phyloP scores from a whole-genome alignment of 257 asterid genomes.

The Solanum gracilifrons region DNA sequence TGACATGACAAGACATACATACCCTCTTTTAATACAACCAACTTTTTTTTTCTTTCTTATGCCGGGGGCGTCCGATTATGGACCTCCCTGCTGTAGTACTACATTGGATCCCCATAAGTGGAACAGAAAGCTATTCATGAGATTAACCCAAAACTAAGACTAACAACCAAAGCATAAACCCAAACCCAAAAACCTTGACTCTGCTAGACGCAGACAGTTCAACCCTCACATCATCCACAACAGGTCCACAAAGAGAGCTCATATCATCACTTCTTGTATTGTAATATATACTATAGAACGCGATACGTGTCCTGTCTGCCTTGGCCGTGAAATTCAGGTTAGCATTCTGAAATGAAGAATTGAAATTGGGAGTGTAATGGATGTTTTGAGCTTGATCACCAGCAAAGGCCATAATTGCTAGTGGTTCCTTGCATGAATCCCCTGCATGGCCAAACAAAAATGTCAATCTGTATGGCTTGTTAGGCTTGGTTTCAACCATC shows the following conservation, averaged over 20 bases:
- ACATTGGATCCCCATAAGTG: slow-evolving; percentile 2
- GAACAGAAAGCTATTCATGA: neutral
- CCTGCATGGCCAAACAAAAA: slow-evolving; percentile 77
- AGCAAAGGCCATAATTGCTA: slow-evolving; percentile 85
- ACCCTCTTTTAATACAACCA: neutral
- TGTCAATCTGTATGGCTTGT: slow-evolving; percentile 44
- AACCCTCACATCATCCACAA: slow-evolving; percentile 82
- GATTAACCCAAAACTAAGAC: slow-evolving; percentile 2
- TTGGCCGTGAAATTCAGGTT: slow-evolving; percentile 65
- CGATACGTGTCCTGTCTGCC: slow-evolving; percentile 75
- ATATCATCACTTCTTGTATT: slow-evolving; percentile 82
- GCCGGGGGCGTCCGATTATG: neutral
- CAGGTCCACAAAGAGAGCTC: slow-evolving; percentile 96
- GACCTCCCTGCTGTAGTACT: neutral
- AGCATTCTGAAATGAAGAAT: slow-evolving; percentile 45
- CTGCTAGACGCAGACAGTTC: slow-evolving; percentile 27
- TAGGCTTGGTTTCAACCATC: slow-evolving; percentile 79
- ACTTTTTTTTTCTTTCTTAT: neutral
- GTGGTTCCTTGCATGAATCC: slow-evolving; percentile 69
- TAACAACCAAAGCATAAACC: slow-evolving; percentile 14
- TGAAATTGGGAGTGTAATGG: slow-evolving; percentile 43
- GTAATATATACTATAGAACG: slow-evolving; percentile 84
- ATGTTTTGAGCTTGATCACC: slow-evolving; percentile 56
- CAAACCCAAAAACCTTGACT: slow-evolving; percentile 9
- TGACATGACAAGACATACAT: neutral